Evolutionary conservation across 148 eudicot genomes (phyloP).

Genomic region (Limonium bicolor): DNA sequence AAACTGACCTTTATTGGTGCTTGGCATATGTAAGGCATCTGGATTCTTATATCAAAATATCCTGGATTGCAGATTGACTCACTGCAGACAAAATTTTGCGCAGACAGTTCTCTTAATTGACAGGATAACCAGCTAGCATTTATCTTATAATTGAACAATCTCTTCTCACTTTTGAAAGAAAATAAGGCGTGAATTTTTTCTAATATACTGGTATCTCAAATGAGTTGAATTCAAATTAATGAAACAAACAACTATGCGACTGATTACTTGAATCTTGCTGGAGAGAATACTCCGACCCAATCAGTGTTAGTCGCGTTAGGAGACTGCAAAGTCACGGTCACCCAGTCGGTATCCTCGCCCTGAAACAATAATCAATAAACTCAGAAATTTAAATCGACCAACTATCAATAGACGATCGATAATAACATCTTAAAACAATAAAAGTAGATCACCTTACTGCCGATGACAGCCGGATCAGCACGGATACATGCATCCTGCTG

Average conservation of each 20-base stretch:
- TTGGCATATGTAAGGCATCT: conserved; percentile 59
- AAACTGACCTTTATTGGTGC: conserved; percentile 75
- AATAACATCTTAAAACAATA: background rate
- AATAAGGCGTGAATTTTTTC: too few relatives aligned
- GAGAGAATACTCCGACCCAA: conserved; percentile 90
- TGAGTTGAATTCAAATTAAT: background rate
- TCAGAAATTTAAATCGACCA: background rate
- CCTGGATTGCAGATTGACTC: too few relatives aligned
- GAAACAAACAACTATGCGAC: background rate
- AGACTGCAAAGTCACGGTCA: conserved; percentile 33
- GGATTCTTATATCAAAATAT: conserved; percentile 28
- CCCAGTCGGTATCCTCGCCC: conserved; percentile 84
- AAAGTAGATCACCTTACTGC: conserved; percentile 9
- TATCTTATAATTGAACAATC: too few relatives aligned
- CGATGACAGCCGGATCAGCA: conserved; percentile 18
- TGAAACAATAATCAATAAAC: conserved; percentile 1
- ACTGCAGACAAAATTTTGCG: too few relatives aligned
- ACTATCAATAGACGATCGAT: background rate
- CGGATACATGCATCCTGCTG: conserved; percentile 10
- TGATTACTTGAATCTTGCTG: conserved; percentile 36
- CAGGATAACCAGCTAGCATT: too few relatives aligned
- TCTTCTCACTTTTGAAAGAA: too few relatives aligned
- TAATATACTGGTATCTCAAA: too few relatives aligned
- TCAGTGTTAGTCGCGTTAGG: conserved; percentile 49
- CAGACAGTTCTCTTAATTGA: too few relatives aligned